Percentiles rank a stretch among this genome's conserved stretches.
Evolutionary conservation across 495 filamentous ascomycete genomes (phyloP).

Genomic region (Aspergillus bridgeri): DNA sequence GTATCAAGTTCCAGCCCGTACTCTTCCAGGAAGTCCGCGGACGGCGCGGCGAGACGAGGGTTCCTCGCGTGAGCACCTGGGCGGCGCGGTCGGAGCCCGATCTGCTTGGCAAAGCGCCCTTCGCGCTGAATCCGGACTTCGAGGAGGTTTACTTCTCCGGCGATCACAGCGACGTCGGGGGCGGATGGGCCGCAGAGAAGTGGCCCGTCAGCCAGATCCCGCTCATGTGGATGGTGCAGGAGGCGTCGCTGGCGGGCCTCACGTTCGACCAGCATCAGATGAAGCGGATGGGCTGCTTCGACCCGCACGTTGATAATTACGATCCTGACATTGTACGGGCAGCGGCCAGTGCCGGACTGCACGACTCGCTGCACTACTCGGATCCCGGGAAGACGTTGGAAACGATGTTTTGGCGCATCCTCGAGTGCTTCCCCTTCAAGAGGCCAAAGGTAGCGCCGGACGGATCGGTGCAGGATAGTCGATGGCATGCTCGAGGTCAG

Average conservation of each 20-base stretch:
- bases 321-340: constrained; percentile 5
- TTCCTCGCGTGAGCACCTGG: constrained; percentile 12
- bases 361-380: constrained; percentile 15
- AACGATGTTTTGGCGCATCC: constrained; percentile 18
- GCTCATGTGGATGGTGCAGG: constrained; percentile 76
- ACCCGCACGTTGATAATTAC: constrained; percentile 8
- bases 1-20: constrained; percentile 56
- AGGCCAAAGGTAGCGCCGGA: constrained; percentile 16
- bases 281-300: constrained; percentile 56
- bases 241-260: constrained; percentile 67
- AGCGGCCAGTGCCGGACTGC: constrained; percentile 8
- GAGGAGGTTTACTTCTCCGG: constrained; percentile 73
- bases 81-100: not conserved
- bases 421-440: constrained; percentile 18
- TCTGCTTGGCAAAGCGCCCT: not conserved
- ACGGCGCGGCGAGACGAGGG: constrained; percentile 51
- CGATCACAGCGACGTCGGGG: constrained; percentile 75
- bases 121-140: constrained; percentile 18
- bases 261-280: constrained; percentile 64
- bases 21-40: constrained; percentile 53
- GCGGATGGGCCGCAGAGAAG: constrained; percentile 65
- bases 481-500: constrained; percentile 16
- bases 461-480: constrained; percentile 9
- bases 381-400: constrained; percentile 12
- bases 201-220: constrained; percentile 64